These are phyloP conservation scores for Dichotomopilus funicola DNA, from an alignment of 2,329 filamentous ascomycete genomes.

Conservation along the genomic window DNA sequence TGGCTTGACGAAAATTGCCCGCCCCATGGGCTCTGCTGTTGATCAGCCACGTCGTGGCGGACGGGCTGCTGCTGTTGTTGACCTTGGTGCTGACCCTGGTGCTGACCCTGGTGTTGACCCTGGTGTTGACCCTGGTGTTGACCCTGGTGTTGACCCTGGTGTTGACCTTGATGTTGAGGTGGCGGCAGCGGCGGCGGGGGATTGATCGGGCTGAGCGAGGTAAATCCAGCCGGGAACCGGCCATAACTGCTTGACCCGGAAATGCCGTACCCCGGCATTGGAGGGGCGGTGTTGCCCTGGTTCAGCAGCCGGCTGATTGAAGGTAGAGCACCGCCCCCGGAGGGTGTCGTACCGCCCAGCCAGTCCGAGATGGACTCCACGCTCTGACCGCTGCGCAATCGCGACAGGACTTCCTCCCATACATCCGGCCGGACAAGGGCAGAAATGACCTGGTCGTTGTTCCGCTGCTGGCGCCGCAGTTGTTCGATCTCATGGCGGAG, in stretches of 20 bases:
- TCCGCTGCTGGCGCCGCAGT: conserved; percentile 47
- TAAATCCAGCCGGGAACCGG: conserved; percentile 29
- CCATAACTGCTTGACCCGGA: conserved; percentile 26
- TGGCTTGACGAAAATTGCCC: conserved; percentile 34
- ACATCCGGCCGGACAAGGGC: conserved; percentile 46
- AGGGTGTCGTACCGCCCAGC: conserved; percentile 35
- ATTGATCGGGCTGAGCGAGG: conserved; percentile 27
- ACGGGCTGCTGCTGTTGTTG: conserved; percentile 31
- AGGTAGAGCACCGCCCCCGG: conserved; percentile 26
- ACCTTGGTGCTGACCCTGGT: background rate
- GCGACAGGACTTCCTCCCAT: conserved; percentile 48
- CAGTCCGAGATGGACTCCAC: conserved; percentile 52
- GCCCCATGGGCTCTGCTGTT: conserved; percentile 42
- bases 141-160: too few relatives aligned
- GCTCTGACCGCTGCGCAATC: conserved; percentile 47
- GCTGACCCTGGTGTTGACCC: too few relatives aligned
- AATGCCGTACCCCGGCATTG: conserved; percentile 28
- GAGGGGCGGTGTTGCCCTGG: conserved; percentile 19
- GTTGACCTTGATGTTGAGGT: too few relatives aligned
- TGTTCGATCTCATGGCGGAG: conserved; percentile 54
- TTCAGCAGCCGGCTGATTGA: conserved; percentile 28
- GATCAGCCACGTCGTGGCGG: conserved; percentile 32
- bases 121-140: too few relatives aligned
- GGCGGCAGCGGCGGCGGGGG: too few relatives aligned
- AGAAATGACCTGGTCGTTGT: conserved; percentile 48